Percentiles rank a stretch among this genome's conserved stretches.
These are phyloP conservation scores for Ogataea corticis DNA, from an alignment of 805 yeast species.

Conservation along the genomic window DNA sequence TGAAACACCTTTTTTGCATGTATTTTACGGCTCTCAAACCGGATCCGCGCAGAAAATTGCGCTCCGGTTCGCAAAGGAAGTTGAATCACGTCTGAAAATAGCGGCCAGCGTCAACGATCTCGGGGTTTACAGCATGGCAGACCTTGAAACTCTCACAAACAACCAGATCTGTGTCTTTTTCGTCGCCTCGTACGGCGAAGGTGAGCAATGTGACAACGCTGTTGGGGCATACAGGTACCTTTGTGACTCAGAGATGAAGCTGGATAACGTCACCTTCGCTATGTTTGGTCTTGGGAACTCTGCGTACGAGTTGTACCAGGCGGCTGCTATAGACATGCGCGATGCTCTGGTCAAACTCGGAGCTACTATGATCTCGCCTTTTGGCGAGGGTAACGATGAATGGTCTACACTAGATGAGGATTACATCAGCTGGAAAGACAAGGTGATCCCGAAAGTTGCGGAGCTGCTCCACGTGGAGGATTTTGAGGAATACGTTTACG, in stretches of 20 bases:
- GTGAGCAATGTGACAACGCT: slow-evolving; percentile 94
- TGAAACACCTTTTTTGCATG: not conserved
- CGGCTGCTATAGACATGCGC: slow-evolving; percentile 63
- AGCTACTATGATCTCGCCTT: slow-evolving; percentile 58
- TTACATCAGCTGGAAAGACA: slow-evolving; percentile 87
- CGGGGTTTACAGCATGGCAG: slow-evolving; percentile 74
- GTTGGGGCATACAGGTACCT: slow-evolving; percentile 59
- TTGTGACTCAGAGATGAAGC: slow-evolving; percentile 30
- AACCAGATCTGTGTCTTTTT: slow-evolving; percentile 50
- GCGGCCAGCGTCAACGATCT: slow-evolving; percentile 68
- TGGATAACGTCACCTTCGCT: slow-evolving; percentile 57
- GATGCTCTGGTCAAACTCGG: slow-evolving; percentile 57
- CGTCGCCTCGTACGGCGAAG: slow-evolving; percentile 93
- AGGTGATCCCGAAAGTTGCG: slow-evolving; percentile 61
- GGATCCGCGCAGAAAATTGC: slow-evolving; percentile 16
- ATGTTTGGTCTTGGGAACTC: slow-evolving; percentile 91
- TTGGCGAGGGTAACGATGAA: slow-evolving; percentile 92
- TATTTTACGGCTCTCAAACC: slow-evolving; percentile 43
- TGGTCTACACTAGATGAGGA: slow-evolving; percentile 89
- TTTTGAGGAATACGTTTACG: slow-evolving; percentile 64
- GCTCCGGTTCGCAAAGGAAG: slow-evolving; percentile 74
- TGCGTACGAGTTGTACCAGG: slow-evolving; percentile 86
- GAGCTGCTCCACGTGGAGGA: slow-evolving; percentile 58
- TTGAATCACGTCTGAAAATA: slow-evolving; percentile 68
- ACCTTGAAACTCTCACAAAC: slow-evolving; percentile 56